Base-by-base conservation (phyloP, 2,329 filamentous ascomycete genomes). In the Ophiostoma tasmaniense region DNA sequence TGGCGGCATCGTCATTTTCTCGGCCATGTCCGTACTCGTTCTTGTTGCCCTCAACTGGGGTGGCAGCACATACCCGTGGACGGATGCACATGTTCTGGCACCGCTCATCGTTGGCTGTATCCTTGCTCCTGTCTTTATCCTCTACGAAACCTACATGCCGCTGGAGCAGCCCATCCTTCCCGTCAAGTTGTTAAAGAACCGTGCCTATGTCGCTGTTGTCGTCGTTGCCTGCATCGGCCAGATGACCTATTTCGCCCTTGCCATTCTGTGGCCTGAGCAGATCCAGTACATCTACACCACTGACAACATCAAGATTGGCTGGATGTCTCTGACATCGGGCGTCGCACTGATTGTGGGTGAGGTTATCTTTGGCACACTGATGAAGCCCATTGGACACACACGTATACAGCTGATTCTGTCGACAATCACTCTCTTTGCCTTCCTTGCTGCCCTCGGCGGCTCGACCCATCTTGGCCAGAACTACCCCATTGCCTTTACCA, bases 11-110 rank as follows among this genome's bases (percentile, higher is more conserved):
- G 77, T 81, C 72, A 76, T 83, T 52, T 83, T 79, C 76, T 80
- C 79, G 10, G 77, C 77, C 5, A 80, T 81, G 3, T 78, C 82
- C 1, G 79, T 79, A 5, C 74, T 83, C 0, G 78, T 83, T 68
- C 75, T 83, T 10, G 79, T 83, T 71, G 81, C 81, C 5, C 75
- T 83, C 68, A 81, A 79, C 30, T 82, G 80, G 75, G 80, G 80
- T 25, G 80, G 80, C 22, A 74, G 72, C 66, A 76, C 79, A 59
- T 81, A 81, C 71, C 76, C 79, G 2, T 82, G 80, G 80, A 78
- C 75, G n/a, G 79, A 78, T 0, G 77, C 71, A 6, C 71, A 74
- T 70, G 75, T 76, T 2, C 76, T 78, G 62, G 73, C 69, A 10
- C 74, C 75, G 3, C 73, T 78, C 37, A 73, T 78, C 55, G 67